Base-by-base conservation (phyloP, 2,329 filamentous ascomycete genomes). In the Aspergillus sp. region DNA sequence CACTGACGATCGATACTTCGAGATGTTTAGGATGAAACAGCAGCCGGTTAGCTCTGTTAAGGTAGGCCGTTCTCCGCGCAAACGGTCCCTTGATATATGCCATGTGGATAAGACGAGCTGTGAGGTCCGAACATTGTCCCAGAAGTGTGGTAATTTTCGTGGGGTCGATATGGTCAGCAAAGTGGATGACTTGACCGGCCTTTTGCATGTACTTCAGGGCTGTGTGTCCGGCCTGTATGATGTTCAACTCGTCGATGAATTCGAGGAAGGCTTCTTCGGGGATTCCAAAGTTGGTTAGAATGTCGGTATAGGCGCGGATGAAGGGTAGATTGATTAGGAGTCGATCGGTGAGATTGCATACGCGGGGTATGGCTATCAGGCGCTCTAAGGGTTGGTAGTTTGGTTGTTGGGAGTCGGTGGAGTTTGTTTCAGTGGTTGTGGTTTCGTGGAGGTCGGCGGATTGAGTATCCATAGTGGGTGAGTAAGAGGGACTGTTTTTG, bases 121-220 rank as follows among this genome's bases (percentile, higher is more conserved):
- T 19, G 17, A 21, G 19, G 21, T 21, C 21, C 3, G 11, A 17
- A n/a, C n/a, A 44, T 71, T 62, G 58, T 15, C 41, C 41, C 7
- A 44, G 15, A 6, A 44, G 17, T 0, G 7, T 3, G 10, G 41
- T 44, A 4, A 44, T 19, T 3, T 11, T 19, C 0, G 41, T 44
- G 10, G 41, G 41, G 8, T 44, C 17, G 8, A 44, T 6, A 13
- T 44, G 41, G 5, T n/a, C 41, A n/a, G 41, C 41, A 8, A 44
- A 19, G 13, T 23, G 41, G 19, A 44, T 21, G 10, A 8, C 17
- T 11, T 44, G 17, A 4, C 41, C 17, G n/a, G 17, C n/a, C 17
- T 44, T 44, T 42, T 42, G 17, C 21, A 21, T 21, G 17, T 44
- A 44, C 3, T 21, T 17, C 7, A 11, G 5, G 7, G 17, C 21